A percentile compares a stretch with the other conserved stretches of the same genome.
Conservation (phyloP, 805 yeast genomes). For the Candida schatavii region DNA sequence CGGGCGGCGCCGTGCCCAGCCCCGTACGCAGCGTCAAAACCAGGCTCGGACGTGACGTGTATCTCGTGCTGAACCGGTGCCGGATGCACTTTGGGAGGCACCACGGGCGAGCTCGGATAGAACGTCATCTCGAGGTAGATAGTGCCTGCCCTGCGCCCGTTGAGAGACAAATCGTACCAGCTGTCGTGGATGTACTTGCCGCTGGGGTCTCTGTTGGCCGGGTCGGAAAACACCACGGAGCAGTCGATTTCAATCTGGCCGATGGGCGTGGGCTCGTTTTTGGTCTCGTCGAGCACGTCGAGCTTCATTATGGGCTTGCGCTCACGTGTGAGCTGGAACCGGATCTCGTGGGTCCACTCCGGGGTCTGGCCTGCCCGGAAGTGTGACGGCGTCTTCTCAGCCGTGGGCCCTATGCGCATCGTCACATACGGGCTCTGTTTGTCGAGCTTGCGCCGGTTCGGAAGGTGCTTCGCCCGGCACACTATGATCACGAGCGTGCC, state of each 20-base stretch:
- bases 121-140: conserved; percentile 90
- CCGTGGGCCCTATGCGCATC: conserved; percentile 74
- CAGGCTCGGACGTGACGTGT: conserved; percentile 5
- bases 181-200: conserved; percentile 73
- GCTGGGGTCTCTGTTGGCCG: conserved; percentile 47
- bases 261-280: conserved; percentile 80
- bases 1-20: conserved; percentile 4
- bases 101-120: conserved; percentile 56
- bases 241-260: conserved; percentile 81
- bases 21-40: neutral
- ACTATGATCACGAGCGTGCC: conserved; percentile 72
- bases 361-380: conserved; percentile 95
- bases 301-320: conserved; percentile 62
- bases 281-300: conserved; percentile 80
- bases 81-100: conserved; percentile 34
- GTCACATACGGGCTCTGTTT: conserved; percentile 93
- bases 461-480: conserved; percentile 78
- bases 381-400: conserved; percentile 74
- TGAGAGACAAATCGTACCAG: conserved; percentile 74
- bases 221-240: conserved; percentile 57
- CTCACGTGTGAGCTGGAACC: conserved; percentile 64
- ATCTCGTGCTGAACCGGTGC: neutral
- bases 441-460: conserved; percentile 81
- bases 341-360: conserved; percentile 73
- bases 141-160: conserved; percentile 79